Base-by-base conservation (phyloP, 1,284 basidiomycete genomes). In the Neolentinus lepideus region DNA sequence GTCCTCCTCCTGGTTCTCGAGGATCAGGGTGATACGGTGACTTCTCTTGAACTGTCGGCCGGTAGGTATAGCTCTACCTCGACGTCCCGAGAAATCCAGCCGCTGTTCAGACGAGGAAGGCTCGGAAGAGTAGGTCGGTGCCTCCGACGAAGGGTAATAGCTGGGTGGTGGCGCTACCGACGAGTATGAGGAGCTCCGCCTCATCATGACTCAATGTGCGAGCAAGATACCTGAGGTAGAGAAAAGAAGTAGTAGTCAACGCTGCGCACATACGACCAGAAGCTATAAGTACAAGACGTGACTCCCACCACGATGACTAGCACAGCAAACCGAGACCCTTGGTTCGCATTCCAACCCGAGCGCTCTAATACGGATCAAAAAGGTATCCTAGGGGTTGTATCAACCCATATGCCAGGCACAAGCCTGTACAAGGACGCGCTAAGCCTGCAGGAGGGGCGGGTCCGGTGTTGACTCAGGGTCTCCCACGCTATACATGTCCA, bases 101-200 rank as follows among this genome's bases (percentile, higher is more conserved):
- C 62, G 61, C 52, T 60, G 56, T 52, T 69, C 68, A 19, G 60
- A 61, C 1, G 59, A 53, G 3, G 58, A 53, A 14, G 69, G 69
- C 4, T 64, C 56, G 35, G 56, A n/a, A 9, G 67, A 61, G 53
- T 70, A 70, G 8, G 43, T 10, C 1, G 68, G 68, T 2, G 64
- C 63, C 12, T 57, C 60, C 2, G 55, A 51, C 1, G 66, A 66
- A 4, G 68, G 66, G 2, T 62, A 60, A 57, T 70, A 70, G 6
- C 56, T 26, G 3, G 68, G 68, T 29, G 47, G 47, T 2, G 61
- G 59, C 21, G 56, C 54, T 19, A 29, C n/a, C 33, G 35, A 12
- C 27, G 19, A 27, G 22, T 25, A 29, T 8, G 47, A 26, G 8
- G 38, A 21, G 6, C 38, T 43, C 38, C 16, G 38, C 29, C 12